A percentile compares a stretch with the other conserved stretches of the same genome.
Evolutionary conservation across 148 eudicot genomes (phyloP).

Genomic region (Vaccinium vitisidaea): DNA sequence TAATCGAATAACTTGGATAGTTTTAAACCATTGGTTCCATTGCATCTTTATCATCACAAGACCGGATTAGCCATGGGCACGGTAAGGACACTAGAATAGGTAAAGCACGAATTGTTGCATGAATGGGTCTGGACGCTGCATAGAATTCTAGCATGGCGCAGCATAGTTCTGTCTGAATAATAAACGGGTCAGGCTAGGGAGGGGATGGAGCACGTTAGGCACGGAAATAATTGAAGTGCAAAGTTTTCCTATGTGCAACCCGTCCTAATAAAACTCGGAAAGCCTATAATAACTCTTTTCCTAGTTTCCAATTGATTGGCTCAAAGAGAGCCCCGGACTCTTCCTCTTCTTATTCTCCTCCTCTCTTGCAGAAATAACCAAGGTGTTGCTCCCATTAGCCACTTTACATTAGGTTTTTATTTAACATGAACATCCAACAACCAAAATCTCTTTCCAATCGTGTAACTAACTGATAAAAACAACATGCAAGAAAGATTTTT

Average conservation of each 20-base stretch:
- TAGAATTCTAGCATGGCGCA: too few species aligned
- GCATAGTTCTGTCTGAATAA: background rate
- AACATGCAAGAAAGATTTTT: background rate
- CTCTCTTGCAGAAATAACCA: background rate
- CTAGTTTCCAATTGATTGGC: background rate
- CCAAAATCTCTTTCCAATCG: background rate
- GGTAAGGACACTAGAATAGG: background rate
- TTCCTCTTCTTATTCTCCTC: conserved; percentile 3
- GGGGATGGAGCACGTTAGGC: background rate
- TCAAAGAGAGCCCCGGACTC: background rate
- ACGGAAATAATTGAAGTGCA: background rate
- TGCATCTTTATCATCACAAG: background rate
- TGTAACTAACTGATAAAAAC: background rate
- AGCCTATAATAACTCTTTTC: background rate
- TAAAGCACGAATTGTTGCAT: background rate
- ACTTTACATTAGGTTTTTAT: background rate
- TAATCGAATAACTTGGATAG: background rate
- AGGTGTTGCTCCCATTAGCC: background rate
- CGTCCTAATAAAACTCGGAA: background rate
- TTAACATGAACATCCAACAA: too few species aligned
- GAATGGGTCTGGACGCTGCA: background rate
- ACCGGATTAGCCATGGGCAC: background rate
- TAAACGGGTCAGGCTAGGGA: background rate
- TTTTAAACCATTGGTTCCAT: background rate
- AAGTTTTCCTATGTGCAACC: background rate